Evolutionary conservation across 2,329 filamentous ascomycete species (phyloP), one percentile per base, ranked within the genome.

Genomic region (Botrytis porri): DNA sequence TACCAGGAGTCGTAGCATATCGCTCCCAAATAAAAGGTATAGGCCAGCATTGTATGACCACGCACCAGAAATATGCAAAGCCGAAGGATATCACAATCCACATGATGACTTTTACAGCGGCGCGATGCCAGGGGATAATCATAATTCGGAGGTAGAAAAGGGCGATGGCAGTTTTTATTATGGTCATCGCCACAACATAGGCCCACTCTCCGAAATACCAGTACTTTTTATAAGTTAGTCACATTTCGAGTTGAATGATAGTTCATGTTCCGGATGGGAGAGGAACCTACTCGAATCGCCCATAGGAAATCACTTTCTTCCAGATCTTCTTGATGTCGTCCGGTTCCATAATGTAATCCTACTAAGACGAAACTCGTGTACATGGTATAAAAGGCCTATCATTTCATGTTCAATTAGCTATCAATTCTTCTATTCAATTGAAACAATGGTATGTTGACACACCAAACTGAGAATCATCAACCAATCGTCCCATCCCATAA

Each of bases 401-500:
- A 4, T 43, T 20, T 12, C 35, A 29, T 32, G 6, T 9, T 14
- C 45, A 22, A 48, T 29, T 51, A 51, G 45, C 32, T 54, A n/a
- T 57, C n/a, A 18, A 32, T 39, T 18, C 2, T n/a, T 29, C 1
- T 10, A 6, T 29, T 37, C 25, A 37, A 37, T 35, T 7, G 32
- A 32, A 29, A 22, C 4, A 16, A 29, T 9, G 1, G 39, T 10
- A 12, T 25, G 3, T 69, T 9, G 22, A 57, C 65, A 41, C 20
- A 69, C 48, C 65, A 69, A 39, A 41, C 51, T 57, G 35, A 57
- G 4, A 9, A 69, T n/a, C 37, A 69, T 69, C 48, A 69, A 25
- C 65, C 65, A 41, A 59, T 69, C 65, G 25, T 69, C 65, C 48
- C 48, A 57, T 7, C 65, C 65, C 48, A 69, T 69, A 25, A 57